Base-by-base conservation (phyloP, 2,329 filamentous ascomycete genomes). In the Sporothrix euskadiensis region DNA sequence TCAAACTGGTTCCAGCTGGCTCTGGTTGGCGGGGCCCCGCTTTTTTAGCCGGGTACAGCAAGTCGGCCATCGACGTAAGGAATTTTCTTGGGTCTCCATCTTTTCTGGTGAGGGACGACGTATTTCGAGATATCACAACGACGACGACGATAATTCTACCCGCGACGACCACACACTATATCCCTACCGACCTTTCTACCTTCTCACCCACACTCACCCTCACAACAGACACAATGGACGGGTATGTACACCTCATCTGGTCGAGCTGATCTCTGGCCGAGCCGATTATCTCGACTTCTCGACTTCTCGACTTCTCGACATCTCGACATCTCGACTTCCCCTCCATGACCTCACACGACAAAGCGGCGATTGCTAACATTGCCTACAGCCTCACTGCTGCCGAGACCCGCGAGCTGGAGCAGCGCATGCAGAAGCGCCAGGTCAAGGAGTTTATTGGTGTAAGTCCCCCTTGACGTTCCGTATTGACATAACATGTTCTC, bases 371-470 rank as follows among this genome's bases (percentile, higher is more conserved):
- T 22, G 71, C 75, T 74, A 47, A 76, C 72, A 16, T 26, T 8
- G 35, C 4, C 41, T 16, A 16, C 10, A 76, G 75, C 71, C 73
- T 75, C 56, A 75, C 74, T 12, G 52, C 73, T 47, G 57, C 76
- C 63, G 76, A 77, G 73, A 73, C 97, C 87, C 92, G 93, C 85
- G 93, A 96, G 88, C 92, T 99, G 81, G 92, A 97, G 84, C 85
- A 89, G 85, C 94, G 96, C 84, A 94, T 99, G 89, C 94, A 98
- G 87, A 92, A 93, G 85, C 97, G 96, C 85, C 96, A 99, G 85
- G 93, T 99, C 88, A 97, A 97, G 86, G 95, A 98, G 82, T 98
- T 99, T 82, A 97, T 98, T 91, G 92, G 90, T 80, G 96, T 98
- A 88, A 79, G 93, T 87, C 32, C 26, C 44, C 41, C 26, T 10